Conservation (phyloP, 371 early-diverging fungal genomes). For the Actinomortierella wolfii region DNA sequence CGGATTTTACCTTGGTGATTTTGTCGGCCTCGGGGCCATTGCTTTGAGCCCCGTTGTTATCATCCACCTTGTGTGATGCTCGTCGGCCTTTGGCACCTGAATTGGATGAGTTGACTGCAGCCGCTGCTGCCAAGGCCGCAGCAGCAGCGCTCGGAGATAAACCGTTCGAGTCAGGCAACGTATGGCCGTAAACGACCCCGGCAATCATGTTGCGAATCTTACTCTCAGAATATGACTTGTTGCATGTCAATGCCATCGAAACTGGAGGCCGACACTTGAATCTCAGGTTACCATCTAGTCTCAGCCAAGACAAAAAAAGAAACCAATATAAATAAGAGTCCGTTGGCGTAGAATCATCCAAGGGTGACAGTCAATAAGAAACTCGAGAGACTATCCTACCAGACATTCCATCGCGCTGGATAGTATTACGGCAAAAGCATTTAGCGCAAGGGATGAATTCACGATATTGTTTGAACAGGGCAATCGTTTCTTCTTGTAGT, state of each 20-base stretch:
- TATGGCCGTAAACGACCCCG: slow-evolving; percentile 29
- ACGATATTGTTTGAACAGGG: slow-evolving; percentile 36
- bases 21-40: no score
- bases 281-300: slow-evolving; percentile 33
- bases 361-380: no score
- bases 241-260: slow-evolving; percentile 39
- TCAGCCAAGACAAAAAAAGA: background rate
- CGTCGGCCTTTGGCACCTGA: slow-evolving; percentile 5
- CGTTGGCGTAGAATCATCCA: no score
- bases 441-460: slow-evolving; percentile 35
- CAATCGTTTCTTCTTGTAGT: slow-evolving; percentile 37
- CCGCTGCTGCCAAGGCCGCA: slow-evolving; percentile 18
- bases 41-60: no score
- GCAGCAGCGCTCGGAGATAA: slow-evolving; percentile 8
- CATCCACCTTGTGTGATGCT: slow-evolving; percentile 6
- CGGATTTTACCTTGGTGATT: no score
- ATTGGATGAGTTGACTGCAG: slow-evolving; percentile 11
- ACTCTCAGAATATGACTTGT: slow-evolving; percentile 39
- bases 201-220: slow-evolving; percentile 44
- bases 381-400: slow-evolving; percentile 13
- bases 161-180: slow-evolving; percentile 10
- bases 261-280: slow-evolving; percentile 45
- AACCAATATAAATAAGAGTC: background rate
- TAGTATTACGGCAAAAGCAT: slow-evolving; percentile 41
- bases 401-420: slow-evolving; percentile 47